Evolutionary conservation across 2,329 filamentous ascomycete species (phyloP), one percentile per base, ranked within the genome.

Genomic region (Neofusicoccum cordaticola): DNA sequence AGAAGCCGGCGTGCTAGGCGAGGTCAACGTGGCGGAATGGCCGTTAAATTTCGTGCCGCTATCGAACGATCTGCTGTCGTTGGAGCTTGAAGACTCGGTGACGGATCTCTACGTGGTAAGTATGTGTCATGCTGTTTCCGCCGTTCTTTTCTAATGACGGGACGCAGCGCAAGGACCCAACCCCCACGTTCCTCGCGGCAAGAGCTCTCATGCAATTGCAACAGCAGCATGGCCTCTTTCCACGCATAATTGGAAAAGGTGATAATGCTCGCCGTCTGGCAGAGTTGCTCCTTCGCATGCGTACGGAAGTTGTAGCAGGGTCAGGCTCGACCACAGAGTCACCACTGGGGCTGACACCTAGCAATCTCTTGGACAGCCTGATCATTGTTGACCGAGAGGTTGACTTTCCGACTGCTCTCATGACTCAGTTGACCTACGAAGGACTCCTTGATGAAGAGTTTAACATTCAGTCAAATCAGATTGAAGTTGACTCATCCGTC

Each of bases 351-450:
- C 82, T 96, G 31, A 89, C 91, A 11, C 94, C 95, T 12, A 98
- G 95, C 76, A 90, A 90, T 11, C 89, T 88, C 6, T 91, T 93
- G 53, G 95, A 99, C 76, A 96, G 90, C 73, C 82, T 97, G 66
- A 93, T 99, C 71, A 90, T 99, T 66, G 93, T 99, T 63, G 95
- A 99, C 77, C 90, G 95, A 57, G 93, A 97, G 74, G 90, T 97
- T 63, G 95, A 99, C 76, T 93, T 95, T 72, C 92, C 94, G 15
- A 97, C 95, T 0, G 90, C 91, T 0, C 84, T 99, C 15, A 88
- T 99, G 62, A 98, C 94, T 0, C 95, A 99, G 75, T 82, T 99
- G 67, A 99, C 95, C 1, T 99, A 99, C 72, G 94, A 99, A 79
- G 95, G 95, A 3, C 83, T 99, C 31, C 90, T 99, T 62, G 96